phyloP scores from a whole-genome alignment of 768 basidiomycete species.

The Rhodotorula diobovata region DNA sequence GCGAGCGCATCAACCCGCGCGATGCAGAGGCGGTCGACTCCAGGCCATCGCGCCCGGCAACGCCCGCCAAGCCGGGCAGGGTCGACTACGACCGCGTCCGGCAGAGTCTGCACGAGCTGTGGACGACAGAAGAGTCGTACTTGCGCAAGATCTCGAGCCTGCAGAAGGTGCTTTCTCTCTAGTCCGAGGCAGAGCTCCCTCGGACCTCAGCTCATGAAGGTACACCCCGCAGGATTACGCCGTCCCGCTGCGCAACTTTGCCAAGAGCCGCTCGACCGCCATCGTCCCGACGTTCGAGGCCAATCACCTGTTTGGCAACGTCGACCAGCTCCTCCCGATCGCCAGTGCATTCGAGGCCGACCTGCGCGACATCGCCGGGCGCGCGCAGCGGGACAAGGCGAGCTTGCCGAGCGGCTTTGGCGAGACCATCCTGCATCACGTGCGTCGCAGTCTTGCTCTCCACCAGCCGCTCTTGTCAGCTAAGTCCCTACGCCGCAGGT shows the following conservation, averaged over 20 bases:
- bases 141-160: constrained; percentile 30
- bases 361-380: constrained; percentile 72
- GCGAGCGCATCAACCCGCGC: neutral
- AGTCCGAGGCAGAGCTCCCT: neutral
- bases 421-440: constrained; percentile 75
- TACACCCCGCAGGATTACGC: constrained; percentile 74
- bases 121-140: constrained; percentile 31
- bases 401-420: constrained; percentile 64
- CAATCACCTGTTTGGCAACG: constrained; percentile 84
- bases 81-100: constrained; percentile 24
- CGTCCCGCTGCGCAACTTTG: constrained; percentile 79
- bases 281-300: constrained; percentile 88
- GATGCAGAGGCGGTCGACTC: neutral
- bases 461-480: too few relatives aligned
- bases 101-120: constrained; percentile 28
- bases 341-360: constrained; percentile 86
- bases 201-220: too few relatives aligned
- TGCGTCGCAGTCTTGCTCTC: constrained; percentile 39
- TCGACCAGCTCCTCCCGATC: constrained; percentile 63
- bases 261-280: constrained; percentile 73
- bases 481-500: constrained; percentile 10
- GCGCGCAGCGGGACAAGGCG: constrained; percentile 61
- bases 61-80: constrained; percentile 9
- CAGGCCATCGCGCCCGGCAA: neutral
- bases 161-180: neutral